These are phyloP conservation scores for Amphirosellinia nigrospora DNA, from an alignment of 495 filamentous ascomycete genomes.

Conservation along the genomic window DNA sequence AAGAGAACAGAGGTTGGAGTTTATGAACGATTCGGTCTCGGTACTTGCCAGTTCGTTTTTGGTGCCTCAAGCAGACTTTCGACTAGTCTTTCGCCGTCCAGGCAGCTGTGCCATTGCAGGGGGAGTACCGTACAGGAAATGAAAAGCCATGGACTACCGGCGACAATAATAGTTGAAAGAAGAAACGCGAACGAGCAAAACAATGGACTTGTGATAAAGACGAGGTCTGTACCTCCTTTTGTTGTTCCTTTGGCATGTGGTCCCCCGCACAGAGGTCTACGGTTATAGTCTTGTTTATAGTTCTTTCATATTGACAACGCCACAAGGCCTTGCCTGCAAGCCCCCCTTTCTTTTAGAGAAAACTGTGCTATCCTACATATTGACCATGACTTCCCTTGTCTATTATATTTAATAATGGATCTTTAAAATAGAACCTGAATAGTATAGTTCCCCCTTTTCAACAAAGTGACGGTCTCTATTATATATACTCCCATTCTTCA, in stretches of 20 bases:
- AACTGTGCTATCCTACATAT: no score
- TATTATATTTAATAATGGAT: no score
- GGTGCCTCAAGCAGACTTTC: slow-evolving; percentile 21
- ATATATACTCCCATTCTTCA: neutral
- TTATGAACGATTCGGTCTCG: slow-evolving; percentile 27
- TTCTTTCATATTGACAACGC: neutral
- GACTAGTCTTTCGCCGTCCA: slow-evolving; percentile 4
- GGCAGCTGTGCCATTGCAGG: slow-evolving; percentile 10
- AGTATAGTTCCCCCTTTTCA: no score
- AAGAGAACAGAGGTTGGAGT: slow-evolving; percentile 31
- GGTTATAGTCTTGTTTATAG: neutral
- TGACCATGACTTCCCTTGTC: no score
- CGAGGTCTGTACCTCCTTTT: neutral
- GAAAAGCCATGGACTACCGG: neutral
- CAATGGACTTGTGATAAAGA: slow-evolving; percentile 16
- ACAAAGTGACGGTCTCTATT: neutral
- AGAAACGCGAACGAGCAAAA: neutral
- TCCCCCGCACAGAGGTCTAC: neutral
- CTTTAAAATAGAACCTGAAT: no score
- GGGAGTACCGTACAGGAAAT: neutral
- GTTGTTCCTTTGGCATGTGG: slow-evolving; percentile 1
- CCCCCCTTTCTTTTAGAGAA: no score
- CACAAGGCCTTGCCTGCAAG: neutral
- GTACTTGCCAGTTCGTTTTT: slow-evolving; percentile 11
- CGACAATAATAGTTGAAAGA: neutral